A percentile compares a stretch with the other conserved stretches of the same genome.
phyloP scores from a whole-genome alignment of 768 basidiomycete species.

The Pleurotus salmoneostramineus region DNA sequence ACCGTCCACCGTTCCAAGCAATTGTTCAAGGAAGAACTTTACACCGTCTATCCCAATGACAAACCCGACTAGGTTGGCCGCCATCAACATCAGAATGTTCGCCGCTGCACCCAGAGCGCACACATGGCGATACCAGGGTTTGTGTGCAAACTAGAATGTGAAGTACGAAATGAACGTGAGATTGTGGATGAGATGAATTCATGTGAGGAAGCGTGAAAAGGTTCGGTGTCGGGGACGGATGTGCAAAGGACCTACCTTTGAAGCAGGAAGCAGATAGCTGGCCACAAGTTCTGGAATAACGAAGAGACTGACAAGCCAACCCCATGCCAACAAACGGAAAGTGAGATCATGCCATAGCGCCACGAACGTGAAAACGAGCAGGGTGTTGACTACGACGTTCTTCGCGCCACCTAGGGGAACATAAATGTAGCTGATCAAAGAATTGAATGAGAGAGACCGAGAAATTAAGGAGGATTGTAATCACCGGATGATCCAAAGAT shows the following conservation, averaged over 20 bases:
- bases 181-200: conserved; percentile 2
- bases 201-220: not conserved
- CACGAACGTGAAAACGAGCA: conserved; percentile 91
- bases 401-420: conserved; percentile 81
- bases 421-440: conserved; percentile 76
- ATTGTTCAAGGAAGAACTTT: conserved; percentile 54
- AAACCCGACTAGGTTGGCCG: conserved; percentile 93
- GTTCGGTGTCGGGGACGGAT: not conserved
- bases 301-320: conserved; percentile 92
- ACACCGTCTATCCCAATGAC: conserved; percentile 86
- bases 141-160: conserved; percentile 53
- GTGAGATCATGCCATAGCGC: conserved; percentile 97
- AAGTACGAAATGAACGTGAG: not conserved
- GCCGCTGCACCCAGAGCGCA: conserved; percentile 78
- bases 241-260: conserved; percentile 46
- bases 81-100: conserved; percentile 87
- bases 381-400: conserved; percentile 52
- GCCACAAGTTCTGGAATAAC: conserved; percentile 82
- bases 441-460: not conserved
- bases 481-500: conserved; percentile 90
- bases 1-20: conserved; percentile 68
- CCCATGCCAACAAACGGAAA: conserved; percentile 87
- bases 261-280: conserved; percentile 51
- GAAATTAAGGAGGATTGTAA: not conserved
- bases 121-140: conserved; percentile 82